Evolutionary conservation across 257 asterid genomes (phyloP), one percentile per base, ranked within the genome.

Genomic region (Solanum ossicruentum): DNA sequence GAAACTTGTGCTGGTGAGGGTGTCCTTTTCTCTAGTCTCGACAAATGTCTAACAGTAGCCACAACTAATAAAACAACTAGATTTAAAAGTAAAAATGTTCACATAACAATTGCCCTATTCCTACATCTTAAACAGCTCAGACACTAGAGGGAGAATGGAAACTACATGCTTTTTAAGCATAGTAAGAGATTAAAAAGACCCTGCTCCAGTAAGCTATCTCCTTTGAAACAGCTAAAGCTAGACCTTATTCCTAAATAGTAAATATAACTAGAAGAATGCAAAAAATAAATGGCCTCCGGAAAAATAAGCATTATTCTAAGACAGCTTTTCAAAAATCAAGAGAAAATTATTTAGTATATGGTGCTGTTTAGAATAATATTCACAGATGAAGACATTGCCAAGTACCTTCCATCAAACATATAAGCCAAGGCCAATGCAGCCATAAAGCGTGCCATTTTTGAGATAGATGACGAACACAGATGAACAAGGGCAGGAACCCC

Each of bases 401-500:
- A 45, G 82, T 92, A 94, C 99, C 99, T 94, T 86, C 97, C 97
- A 60, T 95, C 99, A 71, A 93, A 93, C 95, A 95, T 93, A 93
- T 94, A 95, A 43, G 99, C 89, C 80, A 95, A 90, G 28, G 98
- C 98, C 88, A 95, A 87, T 7, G 99, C 94, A 55, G 99, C 94
- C 97, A 95, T 94, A 92, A 95, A 94, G 54, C 99, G 98, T 18
- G 99, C 98, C 98, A 93, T 94, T 87, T 93, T 95, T 41, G 99
- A 95, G 71, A 83, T 85, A 75, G 99, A 95, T 47, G 95, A 88
- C 81, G 95, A 92, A 75, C 99, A 94, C 71, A 95, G 93, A 89
- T 92, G 89, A 83, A 88, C 98, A 5, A 95, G 89, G 41, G 93
- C 93, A 10, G 92, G 90, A 87, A 95, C 98, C 32, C 99, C 99